These are phyloP conservation scores for Eustoma russellianum DNA, from an alignment of 257 asterid species.

Conservation along the genomic window DNA sequence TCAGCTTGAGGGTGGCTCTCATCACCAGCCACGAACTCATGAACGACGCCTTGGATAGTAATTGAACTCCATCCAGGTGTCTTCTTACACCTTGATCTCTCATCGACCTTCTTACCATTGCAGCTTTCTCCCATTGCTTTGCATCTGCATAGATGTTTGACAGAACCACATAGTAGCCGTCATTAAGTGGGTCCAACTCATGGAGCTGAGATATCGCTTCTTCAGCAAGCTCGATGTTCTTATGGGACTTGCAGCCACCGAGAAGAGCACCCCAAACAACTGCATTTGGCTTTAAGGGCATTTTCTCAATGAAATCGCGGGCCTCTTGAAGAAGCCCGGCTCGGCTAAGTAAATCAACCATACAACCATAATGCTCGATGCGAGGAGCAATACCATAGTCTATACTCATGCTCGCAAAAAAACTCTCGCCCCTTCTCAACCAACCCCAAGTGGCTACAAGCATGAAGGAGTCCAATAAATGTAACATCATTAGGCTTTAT, in stretches of 20 bases:
- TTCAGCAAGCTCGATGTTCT: slow-evolving; percentile 51
- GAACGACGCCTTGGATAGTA: slow-evolving; percentile 29
- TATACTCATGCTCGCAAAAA: slow-evolving; percentile 44
- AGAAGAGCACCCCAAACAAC: slow-evolving; percentile 73
- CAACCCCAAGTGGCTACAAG: slow-evolving; percentile 61
- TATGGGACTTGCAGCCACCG: slow-evolving; percentile 61
- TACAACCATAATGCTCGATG: slow-evolving; percentile 69
- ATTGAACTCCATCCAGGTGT: slow-evolving; percentile 45
- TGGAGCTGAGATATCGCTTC: slow-evolving; percentile 34
- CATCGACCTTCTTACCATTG: slow-evolving; percentile 47
- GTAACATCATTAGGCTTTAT: slow-evolving; percentile 54
- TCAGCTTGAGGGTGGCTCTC: slow-evolving; percentile 41
- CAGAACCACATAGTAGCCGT: slow-evolving; percentile 50
- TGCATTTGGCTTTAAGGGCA: slow-evolving; percentile 47
- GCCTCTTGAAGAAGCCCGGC: slow-evolving; percentile 59
- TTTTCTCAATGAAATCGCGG: slow-evolving; percentile 28
- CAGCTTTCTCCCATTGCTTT: slow-evolving; percentile 35
- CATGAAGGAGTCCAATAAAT: slow-evolving; percentile 53
- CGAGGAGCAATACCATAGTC: slow-evolving; percentile 36
- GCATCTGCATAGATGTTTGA: slow-evolving; percentile 46
- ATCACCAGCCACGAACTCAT: slow-evolving; percentile 69
- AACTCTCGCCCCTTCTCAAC: slow-evolving; percentile 33
- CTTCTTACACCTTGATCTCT: slow-evolving; percentile 40
- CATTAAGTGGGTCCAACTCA: slow-evolving; percentile 37
- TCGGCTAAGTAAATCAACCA: slow-evolving; percentile 69